phyloP scores from a whole-genome alignment of 768 basidiomycete genomes.

The Steccherinum ochraceum region DNA sequence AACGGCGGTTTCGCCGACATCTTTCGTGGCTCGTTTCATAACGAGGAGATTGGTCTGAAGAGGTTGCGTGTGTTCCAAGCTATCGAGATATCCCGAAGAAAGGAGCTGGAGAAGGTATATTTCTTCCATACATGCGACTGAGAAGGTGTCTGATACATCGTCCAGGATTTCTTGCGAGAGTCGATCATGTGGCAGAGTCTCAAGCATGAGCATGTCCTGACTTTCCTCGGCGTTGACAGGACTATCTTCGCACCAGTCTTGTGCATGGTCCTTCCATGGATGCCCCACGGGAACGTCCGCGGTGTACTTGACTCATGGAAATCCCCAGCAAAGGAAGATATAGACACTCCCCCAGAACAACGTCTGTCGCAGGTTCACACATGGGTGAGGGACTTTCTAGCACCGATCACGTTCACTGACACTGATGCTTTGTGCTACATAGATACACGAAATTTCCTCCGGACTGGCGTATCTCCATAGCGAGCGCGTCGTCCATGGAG shows the following conservation, averaged over 20 bases:
- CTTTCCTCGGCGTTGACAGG: constrained; percentile 3
- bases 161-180: constrained; percentile 2
- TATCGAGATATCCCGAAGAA: background rate
- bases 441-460: constrained; percentile 1
- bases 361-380: background rate
- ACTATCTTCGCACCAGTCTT: background rate
- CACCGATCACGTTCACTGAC: background rate
- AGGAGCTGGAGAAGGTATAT: background rate
- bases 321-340: background rate
- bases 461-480: constrained; percentile 5
- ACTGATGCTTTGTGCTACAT: background rate
- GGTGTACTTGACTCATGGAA: background rate
- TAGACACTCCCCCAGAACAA: background rate
- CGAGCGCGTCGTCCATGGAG: constrained; percentile 4
- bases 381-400: background rate
- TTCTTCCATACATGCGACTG: too few relatives aligned
- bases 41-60: background rate
- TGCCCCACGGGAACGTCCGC: constrained; percentile 1
- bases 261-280: constrained; percentile 5
- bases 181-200: constrained; percentile 4
- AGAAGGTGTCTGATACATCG: too few relatives aligned
- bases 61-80: background rate
- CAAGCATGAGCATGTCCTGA: constrained; percentile 3
- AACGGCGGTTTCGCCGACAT: background rate
- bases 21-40: background rate